Evolutionary conservation across 2,329 filamentous ascomycete genomes (phyloP).

Genomic region (Phialophora tarda): DNA sequence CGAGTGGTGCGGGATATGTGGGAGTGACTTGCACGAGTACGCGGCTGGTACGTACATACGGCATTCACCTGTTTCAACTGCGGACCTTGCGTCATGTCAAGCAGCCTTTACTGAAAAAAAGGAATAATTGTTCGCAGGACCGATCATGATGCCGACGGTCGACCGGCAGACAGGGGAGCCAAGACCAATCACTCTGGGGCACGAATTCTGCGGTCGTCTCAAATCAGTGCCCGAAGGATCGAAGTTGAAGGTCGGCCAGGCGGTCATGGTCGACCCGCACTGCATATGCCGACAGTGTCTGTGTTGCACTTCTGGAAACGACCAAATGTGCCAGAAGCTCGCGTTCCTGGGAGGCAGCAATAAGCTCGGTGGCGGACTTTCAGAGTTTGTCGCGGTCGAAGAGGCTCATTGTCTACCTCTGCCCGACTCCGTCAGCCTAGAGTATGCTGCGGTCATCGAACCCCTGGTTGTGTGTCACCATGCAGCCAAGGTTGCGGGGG

Average conservation of each 20-base stretch:
- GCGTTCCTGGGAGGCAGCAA: slow-evolving; percentile 36
- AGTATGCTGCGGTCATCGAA: slow-evolving; percentile 31
- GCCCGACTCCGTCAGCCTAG: slow-evolving; percentile 30
- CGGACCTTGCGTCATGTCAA: not conserved
- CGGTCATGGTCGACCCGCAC: slow-evolving; percentile 33
- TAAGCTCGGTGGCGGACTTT: slow-evolving; percentile 43
- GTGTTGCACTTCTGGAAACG: slow-evolving; percentile 33
- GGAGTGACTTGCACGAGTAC: slow-evolving; percentile 52
- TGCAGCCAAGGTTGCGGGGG: slow-evolving; percentile 38
- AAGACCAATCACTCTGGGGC: slow-evolving; percentile 58
- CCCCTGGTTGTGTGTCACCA: slow-evolving; percentile 33
- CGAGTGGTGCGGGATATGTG: slow-evolving; percentile 42
- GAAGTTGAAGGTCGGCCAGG: slow-evolving; percentile 25
- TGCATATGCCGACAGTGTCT: slow-evolving; percentile 26
- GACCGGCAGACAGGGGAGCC: slow-evolving; percentile 58
- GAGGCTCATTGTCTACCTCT: slow-evolving; percentile 22
- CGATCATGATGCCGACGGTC: slow-evolving; percentile 14
- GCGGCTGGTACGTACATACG: slow-evolving; percentile 39
- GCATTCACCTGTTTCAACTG: too few species aligned
- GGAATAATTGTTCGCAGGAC: not conserved
- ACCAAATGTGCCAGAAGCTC: slow-evolving; percentile 28
- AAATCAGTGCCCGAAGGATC: slow-evolving; percentile 37
- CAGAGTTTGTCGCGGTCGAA: slow-evolving; percentile 29
- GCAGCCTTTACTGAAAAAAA: not conserved
- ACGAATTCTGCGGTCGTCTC: slow-evolving; percentile 59